Conservation (phyloP, 2,329 filamentous ascomycete genomes). For the Microdochium bolleyi region DNA sequence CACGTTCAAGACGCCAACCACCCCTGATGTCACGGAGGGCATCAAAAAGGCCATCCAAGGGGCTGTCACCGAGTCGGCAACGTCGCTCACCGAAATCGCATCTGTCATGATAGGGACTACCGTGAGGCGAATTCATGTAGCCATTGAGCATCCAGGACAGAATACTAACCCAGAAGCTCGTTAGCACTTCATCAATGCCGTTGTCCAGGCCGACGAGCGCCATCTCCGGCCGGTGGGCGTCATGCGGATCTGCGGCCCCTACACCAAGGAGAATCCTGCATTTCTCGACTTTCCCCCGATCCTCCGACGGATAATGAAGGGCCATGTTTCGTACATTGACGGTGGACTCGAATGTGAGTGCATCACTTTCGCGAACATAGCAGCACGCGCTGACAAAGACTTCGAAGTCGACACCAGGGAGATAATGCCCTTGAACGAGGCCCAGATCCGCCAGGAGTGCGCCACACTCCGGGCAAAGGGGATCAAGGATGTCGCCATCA, state of each 20-base stretch:
- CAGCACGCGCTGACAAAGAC: not conserved
- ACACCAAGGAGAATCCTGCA: conserved; percentile 39
- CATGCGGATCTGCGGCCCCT: conserved; percentile 44
- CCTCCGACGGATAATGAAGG: conserved; percentile 36
- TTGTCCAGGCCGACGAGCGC: conserved; percentile 42
- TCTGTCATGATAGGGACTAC: conserved; percentile 3
- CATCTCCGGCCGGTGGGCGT: conserved; percentile 44
- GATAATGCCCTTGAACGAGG: conserved; percentile 35
- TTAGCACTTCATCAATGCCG: conserved; percentile 48
- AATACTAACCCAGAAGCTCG: not conserved
- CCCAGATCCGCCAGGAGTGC: conserved; percentile 30
- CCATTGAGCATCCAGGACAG: not conserved
- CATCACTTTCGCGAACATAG: not conserved
- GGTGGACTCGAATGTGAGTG: conserved; percentile 36
- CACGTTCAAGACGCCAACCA: conserved; percentile 2
- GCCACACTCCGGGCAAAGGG: conserved; percentile 27
- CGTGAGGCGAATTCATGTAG: not conserved
- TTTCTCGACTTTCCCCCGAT: conserved; percentile 45
- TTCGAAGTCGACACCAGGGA: conserved; percentile 34
- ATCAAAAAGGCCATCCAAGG: conserved; percentile 1
- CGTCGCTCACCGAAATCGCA: not conserved
- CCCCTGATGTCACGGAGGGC: conserved; percentile 2
- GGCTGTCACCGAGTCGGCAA: not conserved
- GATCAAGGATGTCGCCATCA: conserved; percentile 38
- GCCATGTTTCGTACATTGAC: conserved; percentile 33